A percentile compares a stretch with the other conserved stretches of the same genome.
These are phyloP conservation scores for Nicotiana obtusifolia DNA, from an alignment of 257 asterid genomes.

Conservation along the genomic window DNA sequence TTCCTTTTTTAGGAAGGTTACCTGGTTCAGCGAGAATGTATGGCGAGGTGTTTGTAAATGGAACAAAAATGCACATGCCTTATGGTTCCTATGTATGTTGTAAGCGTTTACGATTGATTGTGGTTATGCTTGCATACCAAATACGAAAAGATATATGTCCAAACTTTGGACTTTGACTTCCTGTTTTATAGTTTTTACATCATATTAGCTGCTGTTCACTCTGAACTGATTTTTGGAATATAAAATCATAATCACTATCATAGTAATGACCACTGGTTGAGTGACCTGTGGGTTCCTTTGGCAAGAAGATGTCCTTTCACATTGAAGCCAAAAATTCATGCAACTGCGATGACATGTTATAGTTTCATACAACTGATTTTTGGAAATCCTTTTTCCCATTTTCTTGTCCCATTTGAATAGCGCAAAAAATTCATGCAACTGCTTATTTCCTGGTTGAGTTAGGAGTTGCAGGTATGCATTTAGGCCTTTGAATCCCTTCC, in stretches of 20 bases:
- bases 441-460: background rate
- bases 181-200: background rate
- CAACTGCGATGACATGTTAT: background rate
- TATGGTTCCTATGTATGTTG: slow-evolving; percentile 86
- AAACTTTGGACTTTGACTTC: background rate
- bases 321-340: background rate
- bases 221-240: background rate
- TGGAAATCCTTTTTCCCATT: background rate
- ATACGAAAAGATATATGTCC: background rate
- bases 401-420: background rate
- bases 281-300: background rate
- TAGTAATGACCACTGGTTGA: background rate
- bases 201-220: background rate
- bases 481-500: background rate
- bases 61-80: slow-evolving; percentile 57
- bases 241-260: background rate
- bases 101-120: background rate
- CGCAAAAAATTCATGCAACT: background rate
- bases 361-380: background rate
- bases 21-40: slow-evolving; percentile 72
- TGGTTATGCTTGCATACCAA: background rate
- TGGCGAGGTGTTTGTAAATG: slow-evolving; percentile 88
- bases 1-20: slow-evolving; percentile 60
- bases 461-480: background rate
- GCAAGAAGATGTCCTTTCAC: background rate